Evolutionary conservation across 768 basidiomycete genomes (phyloP), one percentile per base, ranked within the genome.

Genomic region (Leccinum sublutescens): DNA sequence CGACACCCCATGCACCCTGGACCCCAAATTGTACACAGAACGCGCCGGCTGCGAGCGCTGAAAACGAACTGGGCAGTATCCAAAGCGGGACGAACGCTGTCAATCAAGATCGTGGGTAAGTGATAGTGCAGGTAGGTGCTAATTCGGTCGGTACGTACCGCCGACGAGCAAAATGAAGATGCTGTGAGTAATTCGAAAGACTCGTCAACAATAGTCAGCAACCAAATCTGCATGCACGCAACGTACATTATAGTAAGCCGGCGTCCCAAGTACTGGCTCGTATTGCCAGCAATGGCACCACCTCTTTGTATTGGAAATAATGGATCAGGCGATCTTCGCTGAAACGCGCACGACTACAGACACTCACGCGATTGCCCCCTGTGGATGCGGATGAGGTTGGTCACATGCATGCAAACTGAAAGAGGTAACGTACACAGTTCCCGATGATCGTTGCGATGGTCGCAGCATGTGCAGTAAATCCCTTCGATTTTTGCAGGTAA

Each of bases 1-100:
- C 89, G 11, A 92, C 87, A 65, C 91, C 91, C 90, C 91, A 93
- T 38, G 91, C 93, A 2, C 92, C 93, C 70, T 96, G 94, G 0
- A 95, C 91, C 53, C 91, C 91, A 63, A 91, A 84, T 67, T 95
- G 93, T 15, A 93, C 77, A 64, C 83, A 93, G 76, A 95, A 96
- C 1, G 92, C 93, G 9, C 92, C 92, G 0, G 91, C 91, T 0
- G 90, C 68, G 9, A 97, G 85, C 1, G 77, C 80, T 1, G 81
- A 71, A 72, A 95, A 95, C 1, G 79, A 74, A 6, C 66, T 73
- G 2, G 94, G 94, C 7, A 96, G 65, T 64, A 93, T 90, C 94
- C 93, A 95, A 2, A 95, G 78, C 0, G 89, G 89, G 64, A 91
- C 89, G 74, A 84, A 84, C 23, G 70, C 79, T 70, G 48, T 64